These are phyloP conservation scores for Polyporus tsugae DNA, from an alignment of 1,284 basidiomycete species.

Conservation along the genomic window DNA sequence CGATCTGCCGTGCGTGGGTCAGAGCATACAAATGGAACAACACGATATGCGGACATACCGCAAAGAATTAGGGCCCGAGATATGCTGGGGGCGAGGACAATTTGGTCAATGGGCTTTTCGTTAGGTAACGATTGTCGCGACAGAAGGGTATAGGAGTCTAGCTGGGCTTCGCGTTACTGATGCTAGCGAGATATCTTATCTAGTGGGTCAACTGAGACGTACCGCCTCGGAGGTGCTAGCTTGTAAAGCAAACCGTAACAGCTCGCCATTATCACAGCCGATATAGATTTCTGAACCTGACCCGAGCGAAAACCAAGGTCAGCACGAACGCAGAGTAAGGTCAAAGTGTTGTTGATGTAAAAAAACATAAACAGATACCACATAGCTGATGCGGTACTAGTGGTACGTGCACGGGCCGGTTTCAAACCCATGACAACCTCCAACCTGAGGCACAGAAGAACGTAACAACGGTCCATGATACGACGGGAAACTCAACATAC, in stretches of 20 bases:
- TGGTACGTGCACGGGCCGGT: neutral
- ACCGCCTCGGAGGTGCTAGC: conserved; percentile 62
- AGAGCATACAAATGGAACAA: neutral
- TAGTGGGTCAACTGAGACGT: conserved; percentile 31
- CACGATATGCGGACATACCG: conserved; percentile 51
- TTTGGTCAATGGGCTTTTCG: conserved; percentile 77
- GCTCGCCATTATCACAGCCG: conserved; percentile 76
- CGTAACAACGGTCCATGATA: neutral
- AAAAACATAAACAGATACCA: neutral
- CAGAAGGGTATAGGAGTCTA: conserved; percentile 69
- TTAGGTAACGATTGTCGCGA: conserved; percentile 71
- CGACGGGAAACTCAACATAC: conserved; percentile 32
- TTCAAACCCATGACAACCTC: neutral
- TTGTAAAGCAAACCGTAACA: conserved; percentile 73
- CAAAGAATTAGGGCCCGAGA: conserved; percentile 75
- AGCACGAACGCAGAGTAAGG: neutral
- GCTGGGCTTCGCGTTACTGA: conserved; percentile 44
- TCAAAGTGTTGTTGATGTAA: neutral
- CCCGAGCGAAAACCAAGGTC: neutral
- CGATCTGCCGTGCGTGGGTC: conserved; percentile 58
- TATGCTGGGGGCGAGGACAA: conserved; percentile 80
- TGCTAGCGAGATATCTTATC: neutral
- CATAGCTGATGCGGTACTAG: neutral
- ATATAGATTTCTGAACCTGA: conserved; percentile 76
- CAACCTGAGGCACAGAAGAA: neutral